Percentiles rank a stretch among this genome's conserved stretches.
Evolutionary conservation across 2,329 filamentous ascomycete species (phyloP).

Genomic region (Apiospora aurea): DNA sequence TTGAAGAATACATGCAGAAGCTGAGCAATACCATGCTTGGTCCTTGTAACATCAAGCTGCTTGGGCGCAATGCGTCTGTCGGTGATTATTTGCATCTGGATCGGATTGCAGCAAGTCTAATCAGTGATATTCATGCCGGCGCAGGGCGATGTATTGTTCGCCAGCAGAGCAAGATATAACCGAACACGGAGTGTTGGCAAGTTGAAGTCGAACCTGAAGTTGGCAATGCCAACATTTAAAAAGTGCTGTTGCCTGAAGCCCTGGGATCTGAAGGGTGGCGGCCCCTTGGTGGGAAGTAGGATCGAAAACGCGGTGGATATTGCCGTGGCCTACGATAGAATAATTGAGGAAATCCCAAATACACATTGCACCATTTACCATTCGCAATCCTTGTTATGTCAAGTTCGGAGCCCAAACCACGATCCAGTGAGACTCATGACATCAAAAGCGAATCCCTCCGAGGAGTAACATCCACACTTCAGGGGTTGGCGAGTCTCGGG

Average conservation of each 20-base stretch:
- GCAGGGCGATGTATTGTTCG: not conserved
- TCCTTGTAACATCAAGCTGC: too few relatives aligned
- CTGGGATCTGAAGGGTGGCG: too few relatives aligned
- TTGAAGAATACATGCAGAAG: not conserved
- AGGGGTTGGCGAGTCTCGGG: not conserved
- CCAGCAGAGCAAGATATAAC: not conserved
- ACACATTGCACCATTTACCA: too few relatives aligned
- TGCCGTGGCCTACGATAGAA: too few relatives aligned
- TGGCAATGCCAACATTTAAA: not conserved
- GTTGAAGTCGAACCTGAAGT: too few relatives aligned
- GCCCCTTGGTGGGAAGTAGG: too few relatives aligned
- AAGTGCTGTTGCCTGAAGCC: not conserved
- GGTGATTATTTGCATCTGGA: not conserved
- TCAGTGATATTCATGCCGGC: not conserved
- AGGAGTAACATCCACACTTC: not conserved
- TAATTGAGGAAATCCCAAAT: too few relatives aligned
- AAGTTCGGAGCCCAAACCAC: rapidly evolving
- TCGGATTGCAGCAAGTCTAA: not conserved
- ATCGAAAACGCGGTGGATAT: too few relatives aligned
- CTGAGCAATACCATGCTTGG: too few relatives aligned
- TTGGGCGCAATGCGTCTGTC: not conserved
- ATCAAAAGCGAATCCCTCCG: too few relatives aligned
- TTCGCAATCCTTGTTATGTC: not conserved
- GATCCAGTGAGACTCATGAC: not conserved
- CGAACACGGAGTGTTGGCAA: too few relatives aligned